Conservation (phyloP, 129 eudicot species). For the Glebionis coronaria region DNA sequence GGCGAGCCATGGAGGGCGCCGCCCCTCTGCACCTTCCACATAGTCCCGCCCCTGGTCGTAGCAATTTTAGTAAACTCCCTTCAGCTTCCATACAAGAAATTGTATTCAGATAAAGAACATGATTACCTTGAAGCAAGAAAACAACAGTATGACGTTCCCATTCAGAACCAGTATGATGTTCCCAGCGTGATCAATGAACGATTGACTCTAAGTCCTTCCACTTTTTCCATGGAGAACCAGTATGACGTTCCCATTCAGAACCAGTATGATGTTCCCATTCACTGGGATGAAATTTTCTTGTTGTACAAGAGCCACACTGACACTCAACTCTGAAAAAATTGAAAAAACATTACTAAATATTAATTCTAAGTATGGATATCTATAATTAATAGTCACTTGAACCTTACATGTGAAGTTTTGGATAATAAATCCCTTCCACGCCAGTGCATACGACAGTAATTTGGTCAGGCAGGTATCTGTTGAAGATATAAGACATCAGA, state of each 20-base stretch:
- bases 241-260: conserved; percentile 83
- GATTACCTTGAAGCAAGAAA: conserved; percentile 49
- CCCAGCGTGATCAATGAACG: conserved; percentile 59
- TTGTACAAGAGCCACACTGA: conserved; percentile 86
- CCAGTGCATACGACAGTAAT: conserved; percentile 74
- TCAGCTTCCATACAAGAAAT: conserved; percentile 4
- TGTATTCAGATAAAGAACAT: neutral
- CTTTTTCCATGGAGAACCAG: conserved; percentile 83
- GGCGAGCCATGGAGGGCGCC: too few relatives aligned
- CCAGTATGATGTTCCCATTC: conserved; percentile 59
- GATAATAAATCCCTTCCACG: conserved; percentile 72
- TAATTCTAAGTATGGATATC: neutral
- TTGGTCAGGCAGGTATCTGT: conserved; percentile 70
- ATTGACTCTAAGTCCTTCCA: conserved; percentile 84
- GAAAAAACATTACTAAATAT: conserved; percentile 7
- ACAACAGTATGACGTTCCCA: conserved; percentile 85
- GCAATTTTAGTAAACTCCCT: neutral
- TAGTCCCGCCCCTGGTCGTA: too few relatives aligned
- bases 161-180: conserved; percentile 34
- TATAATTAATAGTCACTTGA: neutral
- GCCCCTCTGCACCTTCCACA: too few relatives aligned
- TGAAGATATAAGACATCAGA: conserved; percentile 13
- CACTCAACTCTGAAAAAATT: conserved; percentile 61
- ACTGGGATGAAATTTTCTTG: conserved; percentile 56
- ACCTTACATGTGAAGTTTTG: conserved; percentile 69